Evolutionary conservation across 1,284 basidiomycete genomes (phyloP), one percentile per base, ranked within the genome.

Genomic region (Apiotrichum laibachii): DNA sequence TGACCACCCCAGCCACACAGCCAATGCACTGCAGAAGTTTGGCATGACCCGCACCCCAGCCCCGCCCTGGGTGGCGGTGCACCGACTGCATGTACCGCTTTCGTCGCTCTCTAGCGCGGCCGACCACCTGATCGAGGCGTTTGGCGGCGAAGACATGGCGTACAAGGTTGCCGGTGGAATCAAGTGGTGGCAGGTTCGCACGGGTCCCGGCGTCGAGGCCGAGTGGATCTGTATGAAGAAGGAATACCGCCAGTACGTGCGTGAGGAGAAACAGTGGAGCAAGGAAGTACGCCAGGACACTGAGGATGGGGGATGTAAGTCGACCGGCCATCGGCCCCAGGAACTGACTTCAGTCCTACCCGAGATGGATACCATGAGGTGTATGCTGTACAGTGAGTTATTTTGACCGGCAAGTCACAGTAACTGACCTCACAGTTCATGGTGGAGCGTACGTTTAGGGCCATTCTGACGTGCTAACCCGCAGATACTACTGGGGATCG

Each of bases 101-200:
- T 63, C 70, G 19, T 86, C 83, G 57, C 92, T 92, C 68, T 84
- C 89, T 50, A 81, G 87, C 33, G 91, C 95, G 0, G 92, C 95
- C 1, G 77, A 80, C 8, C 78, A 85, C 62, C 82, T 99, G 46
- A 86, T 94, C 56, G 80, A 85, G 59, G 92, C 87, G 1, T 82
- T 99, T 13, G 94, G 95, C 0, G 92, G 93, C 11, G 85, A 89
- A 64, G 87, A 88, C 35, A 80, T 82, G 53, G 85, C 89, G 11
- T 84, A 85, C 65, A 84, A 83, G 55, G 74, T 93, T 31, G 86
- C 93, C 1, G 94, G 94, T 18, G 95, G 94, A 2, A 86, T 86
- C 9, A 92, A 92, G 70, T 98, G 95, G 93, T 98, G 94, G 95
- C 93, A 94, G 75, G 88, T 92, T 19, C 85, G 91, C 39, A 86